Conservation (phyloP, 805 yeast genomes). For the Cyberlindnera euphorbiiphila region DNA sequence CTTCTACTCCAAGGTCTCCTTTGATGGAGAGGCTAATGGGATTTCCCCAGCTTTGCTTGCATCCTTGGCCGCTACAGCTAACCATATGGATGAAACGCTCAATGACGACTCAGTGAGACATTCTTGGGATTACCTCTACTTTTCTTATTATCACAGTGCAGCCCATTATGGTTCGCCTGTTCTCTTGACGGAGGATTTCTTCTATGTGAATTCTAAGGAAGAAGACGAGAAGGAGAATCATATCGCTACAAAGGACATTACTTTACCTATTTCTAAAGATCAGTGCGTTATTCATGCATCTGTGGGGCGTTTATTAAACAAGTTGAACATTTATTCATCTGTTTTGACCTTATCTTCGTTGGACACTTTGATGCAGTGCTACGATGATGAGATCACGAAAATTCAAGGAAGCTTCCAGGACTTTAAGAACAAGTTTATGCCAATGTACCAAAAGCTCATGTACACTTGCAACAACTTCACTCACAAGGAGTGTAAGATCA, state of each 20-base stretch:
- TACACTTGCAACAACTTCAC: conserved; percentile 10
- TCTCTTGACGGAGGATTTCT: conserved; percentile 17
- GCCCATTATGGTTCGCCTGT: conserved; percentile 20
- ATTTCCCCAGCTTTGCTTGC: conserved; percentile 9
- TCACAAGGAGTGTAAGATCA: conserved; percentile 15
- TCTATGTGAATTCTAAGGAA: conserved; percentile 13
- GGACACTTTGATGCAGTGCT: conserved; percentile 8
- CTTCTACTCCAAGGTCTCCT: conserved; percentile 10
- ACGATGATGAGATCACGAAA: conserved; percentile 9
- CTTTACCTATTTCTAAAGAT: not conserved
- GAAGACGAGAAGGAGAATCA: not conserved
- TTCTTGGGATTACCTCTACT: conserved; percentile 21
- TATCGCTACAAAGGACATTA: not conserved
- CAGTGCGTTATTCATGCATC: not conserved
- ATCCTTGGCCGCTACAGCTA: conserved; percentile 16
- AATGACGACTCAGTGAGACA: conserved; percentile 11
- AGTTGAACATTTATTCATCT: conserved; percentile 9
- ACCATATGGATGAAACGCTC: conserved; percentile 12
- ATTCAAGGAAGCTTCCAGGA: conserved; percentile 9
- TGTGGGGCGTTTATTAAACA: conserved; percentile 11
- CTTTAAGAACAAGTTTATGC: conserved; percentile 12
- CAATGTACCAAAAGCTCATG: conserved; percentile 13
- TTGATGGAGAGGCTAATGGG: conserved; percentile 12
- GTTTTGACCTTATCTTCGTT: conserved; percentile 10
- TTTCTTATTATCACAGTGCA: conserved; percentile 15